Conservation (phyloP, 139 green algal species). For the Coccomyxa sp. region DNA sequence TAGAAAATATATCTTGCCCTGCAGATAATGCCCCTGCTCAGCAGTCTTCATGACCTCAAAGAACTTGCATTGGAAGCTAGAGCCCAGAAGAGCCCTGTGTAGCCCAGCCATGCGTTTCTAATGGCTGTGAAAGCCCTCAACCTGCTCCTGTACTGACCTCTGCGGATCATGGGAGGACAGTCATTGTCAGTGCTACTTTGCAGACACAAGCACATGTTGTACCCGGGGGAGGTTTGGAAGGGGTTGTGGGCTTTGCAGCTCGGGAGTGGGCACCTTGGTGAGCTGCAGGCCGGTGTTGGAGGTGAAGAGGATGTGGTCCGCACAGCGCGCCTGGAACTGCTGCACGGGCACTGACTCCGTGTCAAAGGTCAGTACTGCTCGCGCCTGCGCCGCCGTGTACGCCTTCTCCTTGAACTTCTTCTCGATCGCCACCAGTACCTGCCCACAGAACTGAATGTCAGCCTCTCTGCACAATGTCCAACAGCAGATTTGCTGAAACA, state of each 20-base stretch:
- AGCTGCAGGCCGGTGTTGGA: background rate
- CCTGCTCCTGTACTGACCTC: background rate
- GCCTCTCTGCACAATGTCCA: background rate
- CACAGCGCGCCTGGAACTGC: background rate
- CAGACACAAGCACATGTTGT: background rate
- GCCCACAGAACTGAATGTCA: background rate
- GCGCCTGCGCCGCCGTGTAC: background rate
- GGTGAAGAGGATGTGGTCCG: background rate
- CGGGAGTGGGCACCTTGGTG: background rate
- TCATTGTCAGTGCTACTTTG: background rate
- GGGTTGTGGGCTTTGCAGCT: no score
- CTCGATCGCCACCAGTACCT: conserved; percentile 1
- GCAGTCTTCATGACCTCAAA: background rate
- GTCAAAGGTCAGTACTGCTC: background rate
- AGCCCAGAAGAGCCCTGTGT: no score
- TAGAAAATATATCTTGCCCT: background rate
- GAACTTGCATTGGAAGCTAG: background rate
- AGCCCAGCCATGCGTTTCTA: no score
- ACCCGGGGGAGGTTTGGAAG: background rate
- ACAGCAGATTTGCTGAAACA: background rate
- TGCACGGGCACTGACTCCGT: conserved; percentile 8
- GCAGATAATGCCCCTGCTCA: background rate
- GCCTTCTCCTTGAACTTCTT: background rate
- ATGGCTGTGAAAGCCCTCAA: no score
- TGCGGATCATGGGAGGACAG: background rate